Percentiles rank a stretch among this genome's conserved stretches.
Conservation (phyloP, 2,329 filamentous ascomycete genomes). For the Alternaria brassicicola region DNA sequence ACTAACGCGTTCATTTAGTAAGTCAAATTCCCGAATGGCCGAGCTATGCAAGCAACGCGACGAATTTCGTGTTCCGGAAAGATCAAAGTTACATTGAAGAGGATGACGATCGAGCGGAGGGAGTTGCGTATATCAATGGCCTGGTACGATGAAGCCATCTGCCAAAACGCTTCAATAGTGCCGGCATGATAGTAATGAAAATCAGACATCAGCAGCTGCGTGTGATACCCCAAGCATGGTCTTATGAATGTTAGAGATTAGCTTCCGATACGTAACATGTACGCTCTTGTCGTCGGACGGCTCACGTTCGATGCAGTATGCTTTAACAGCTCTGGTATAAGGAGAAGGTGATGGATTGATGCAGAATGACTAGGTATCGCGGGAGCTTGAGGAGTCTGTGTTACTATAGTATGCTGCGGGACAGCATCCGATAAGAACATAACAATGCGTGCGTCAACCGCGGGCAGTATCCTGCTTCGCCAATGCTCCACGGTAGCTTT, state of each 20-base stretch:
- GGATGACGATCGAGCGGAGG: slow-evolving; percentile 29
- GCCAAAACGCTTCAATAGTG: not conserved
- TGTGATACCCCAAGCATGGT: not conserved
- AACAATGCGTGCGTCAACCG: not conserved
- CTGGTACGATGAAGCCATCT: slow-evolving; percentile 20
- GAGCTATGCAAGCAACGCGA: slow-evolving; percentile 22
- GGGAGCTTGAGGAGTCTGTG: not conserved
- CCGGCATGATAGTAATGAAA: not conserved
- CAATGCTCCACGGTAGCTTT: not conserved
- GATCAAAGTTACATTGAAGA: slow-evolving; percentile 37
- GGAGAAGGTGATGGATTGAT: not conserved
- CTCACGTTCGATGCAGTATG: not conserved
- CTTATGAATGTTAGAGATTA: not conserved
- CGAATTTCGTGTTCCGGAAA: slow-evolving; percentile 38
- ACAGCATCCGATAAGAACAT: not conserved
- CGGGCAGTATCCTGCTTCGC: not conserved
- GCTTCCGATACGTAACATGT: not conserved
- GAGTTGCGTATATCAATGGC: slow-evolving; percentile 34
- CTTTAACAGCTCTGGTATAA: slow-evolving; percentile 2
- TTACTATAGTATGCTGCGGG: not conserved
- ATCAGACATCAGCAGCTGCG: not conserved
- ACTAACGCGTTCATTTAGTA: slow-evolving; percentile 16
- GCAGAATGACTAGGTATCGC: not conserved
- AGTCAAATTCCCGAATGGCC: slow-evolving; percentile 23
- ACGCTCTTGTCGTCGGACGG: too few relatives aligned